Percentiles rank a stretch among this genome's conserved stretches.
These are phyloP conservation scores for Talaromyces nanjingensis DNA, from an alignment of 495 filamentous ascomycete species.

Conservation along the genomic window DNA sequence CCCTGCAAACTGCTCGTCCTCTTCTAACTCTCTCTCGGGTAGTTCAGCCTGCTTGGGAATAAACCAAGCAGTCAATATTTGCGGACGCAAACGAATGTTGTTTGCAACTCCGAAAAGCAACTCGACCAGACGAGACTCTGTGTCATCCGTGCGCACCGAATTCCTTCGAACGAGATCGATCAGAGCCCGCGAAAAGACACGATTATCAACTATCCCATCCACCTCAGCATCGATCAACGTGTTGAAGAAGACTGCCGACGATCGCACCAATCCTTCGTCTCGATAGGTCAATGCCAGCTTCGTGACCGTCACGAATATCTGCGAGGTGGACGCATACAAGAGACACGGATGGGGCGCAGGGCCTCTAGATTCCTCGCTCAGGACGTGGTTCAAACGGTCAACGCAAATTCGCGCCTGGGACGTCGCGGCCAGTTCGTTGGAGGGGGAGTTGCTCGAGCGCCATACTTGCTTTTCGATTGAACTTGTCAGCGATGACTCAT, in stretches of 20 bases:
- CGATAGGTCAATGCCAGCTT: conserved; percentile 75
- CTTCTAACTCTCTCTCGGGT: conserved; percentile 20
- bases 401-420: conserved; percentile 48
- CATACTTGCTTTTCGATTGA: conserved; percentile 61
- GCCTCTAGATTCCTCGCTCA: conserved; percentile 82
- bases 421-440: conserved; percentile 42
- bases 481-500: background rate
- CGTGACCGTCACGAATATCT: conserved; percentile 79
- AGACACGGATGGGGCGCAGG: conserved; percentile 86
- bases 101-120: conserved; percentile 88
- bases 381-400: conserved; percentile 64
- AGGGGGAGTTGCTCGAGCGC: conserved; percentile 53
- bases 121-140: conserved; percentile 80
- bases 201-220: conserved; percentile 81
- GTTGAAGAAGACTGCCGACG: conserved; percentile 77
- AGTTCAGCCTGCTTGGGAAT: conserved; percentile 22
- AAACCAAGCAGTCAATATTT: conserved; percentile 86
- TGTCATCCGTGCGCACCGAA: conserved; percentile 59
- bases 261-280: conserved; percentile 71
- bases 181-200: conserved; percentile 73
- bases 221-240: conserved; percentile 92
- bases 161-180: conserved; percentile 63
- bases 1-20: conserved; percentile 67
- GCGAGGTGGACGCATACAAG: conserved; percentile 70
- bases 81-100: conserved; percentile 84